These are phyloP conservation scores for Sedum album DNA, from an alignment of 164 flowering plant genomes.

Conservation along the genomic window DNA sequence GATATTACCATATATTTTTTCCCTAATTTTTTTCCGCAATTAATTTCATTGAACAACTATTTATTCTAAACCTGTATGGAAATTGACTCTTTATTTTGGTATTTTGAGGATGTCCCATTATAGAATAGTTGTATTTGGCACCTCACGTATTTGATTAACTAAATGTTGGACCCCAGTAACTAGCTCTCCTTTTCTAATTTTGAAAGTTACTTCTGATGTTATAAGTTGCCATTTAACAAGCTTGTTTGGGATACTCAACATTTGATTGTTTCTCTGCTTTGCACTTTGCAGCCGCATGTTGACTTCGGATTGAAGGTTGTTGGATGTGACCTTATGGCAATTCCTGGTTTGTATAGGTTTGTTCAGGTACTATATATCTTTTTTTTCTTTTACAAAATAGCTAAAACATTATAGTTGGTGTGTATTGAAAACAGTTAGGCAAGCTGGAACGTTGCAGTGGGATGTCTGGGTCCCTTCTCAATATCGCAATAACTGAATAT, in stretches of 20 bases:
- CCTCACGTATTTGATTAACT: not conserved
- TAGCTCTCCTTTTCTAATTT: not conserved
- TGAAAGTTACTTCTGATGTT: not conserved
- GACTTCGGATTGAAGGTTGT: slow-evolving; percentile 85
- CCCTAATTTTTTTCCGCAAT: not conserved
- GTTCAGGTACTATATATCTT: slow-evolving; percentile 84
- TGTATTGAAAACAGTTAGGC: not conserved
- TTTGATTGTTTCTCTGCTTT: slow-evolving; percentile 13
- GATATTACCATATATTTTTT: not conserved
- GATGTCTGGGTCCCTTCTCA: not conserved
- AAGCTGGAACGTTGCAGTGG: not conserved
- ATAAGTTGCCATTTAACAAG: not conserved
- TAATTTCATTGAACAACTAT: not conserved
- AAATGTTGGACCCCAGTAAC: not conserved
- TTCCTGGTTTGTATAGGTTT: slow-evolving; percentile 80
- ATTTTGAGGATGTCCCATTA: too few relatives aligned
- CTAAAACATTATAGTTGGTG: not conserved
- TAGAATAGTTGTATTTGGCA: too few relatives aligned
- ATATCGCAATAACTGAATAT: not conserved
- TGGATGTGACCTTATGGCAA: slow-evolving; percentile 90
- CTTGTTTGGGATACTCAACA: not conserved
- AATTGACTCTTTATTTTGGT: too few relatives aligned
- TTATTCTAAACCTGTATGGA: not conserved
- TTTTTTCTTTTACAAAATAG: not conserved
- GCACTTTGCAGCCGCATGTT: slow-evolving; percentile 68